Base-by-base conservation (phyloP, 2,329 filamentous ascomycete genomes). In the Fusarium pseudograminearum region DNA sequence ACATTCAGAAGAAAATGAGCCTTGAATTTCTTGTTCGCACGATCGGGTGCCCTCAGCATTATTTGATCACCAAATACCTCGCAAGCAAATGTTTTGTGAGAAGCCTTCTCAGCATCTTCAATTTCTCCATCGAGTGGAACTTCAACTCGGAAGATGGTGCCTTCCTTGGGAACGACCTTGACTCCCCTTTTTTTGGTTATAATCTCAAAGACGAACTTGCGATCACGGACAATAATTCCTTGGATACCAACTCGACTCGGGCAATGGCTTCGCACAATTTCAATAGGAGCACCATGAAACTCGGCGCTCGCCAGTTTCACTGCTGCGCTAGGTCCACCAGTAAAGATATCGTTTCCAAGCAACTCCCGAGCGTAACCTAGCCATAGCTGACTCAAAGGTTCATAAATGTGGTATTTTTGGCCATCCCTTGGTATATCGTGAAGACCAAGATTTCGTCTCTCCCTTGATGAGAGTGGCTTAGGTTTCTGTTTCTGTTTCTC, bases 1-100 rank as follows among this genome's bases (percentile, higher is more conserved):
- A 97, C 79, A 69, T 92, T 89, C 50, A 89, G 86, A 67, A 94
- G 83, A 74, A 93, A 93, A 77, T 95, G 94, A 76, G 88, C 85
- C 81, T 96, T 97, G 81, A 97, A 97, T 82, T 97, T 98, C 81
- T 89, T 93, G 74, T 92, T 97, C 50, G 94, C 93, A 24, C 96
- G 85, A 77, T 98, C 95, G 18, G 91, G 89, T 4, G 95, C 90
- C 14, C 94, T 86, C 70, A 90, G 89, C 84, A 93, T 89, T 76
- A 98, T 94, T 77, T 97, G 93, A 73, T 93, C 91, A 4, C 96
- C 96, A 69, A 95, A 87, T 3, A 98, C 83, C 78, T 98, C 95
- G 74, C 98, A 96, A 0, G 90, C 85, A 74, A 98, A 84, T 20
- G 36, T 74, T 51, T 74, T 70, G 41, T 53, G 72, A 44, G 64